Evolutionary conservation across 257 asterid genomes (phyloP), one percentile per base, ranked within the genome.

Genomic region (Capsicum rhomboideum): DNA sequence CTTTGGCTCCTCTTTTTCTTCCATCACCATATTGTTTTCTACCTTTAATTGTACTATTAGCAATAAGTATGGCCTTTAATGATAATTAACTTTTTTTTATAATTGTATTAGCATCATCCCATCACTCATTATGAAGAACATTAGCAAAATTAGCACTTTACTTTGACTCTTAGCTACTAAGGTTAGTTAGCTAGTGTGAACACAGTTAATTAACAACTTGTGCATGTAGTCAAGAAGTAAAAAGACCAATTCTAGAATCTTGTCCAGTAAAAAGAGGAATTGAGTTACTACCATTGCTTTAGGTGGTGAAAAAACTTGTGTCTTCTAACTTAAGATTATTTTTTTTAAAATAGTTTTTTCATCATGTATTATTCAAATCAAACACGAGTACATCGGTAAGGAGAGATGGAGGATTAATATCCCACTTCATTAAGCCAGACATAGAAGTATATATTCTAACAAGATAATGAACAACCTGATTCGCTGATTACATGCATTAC

Each of bases 1-100:
- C 92, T 90, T 91, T 92, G 80, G 72, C 87, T 69, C 82, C 77
- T 91, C 90, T 91, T 89, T 91, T 90, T 92, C 91, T 89, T 90
- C 90, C 86, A 86, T 88, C 89, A 88, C 83, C 82, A 87, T 89
- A 86, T 88, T 84, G 84, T 83, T 90, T 93, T 91, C 91, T 84
- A 85, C 89, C 91, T 89, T 92, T 91, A 89, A 87, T 87, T 86
- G 90, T 89, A 90, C 94, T 81, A 88, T 90, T 83, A 89, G 87
- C 88, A 88, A 85, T 86, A 83, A 83, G 53, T 88, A 63, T 82
- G 82, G 58, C 74, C 79, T 84, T 72, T 82, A 66, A 56, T 74
- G 31, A 83, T 21, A 69, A 40, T 86, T 63, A 29, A 78, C 37
- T 23, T n/a, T 42, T 26, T 89, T 56, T 80, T 66, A 83, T 82